These are phyloP conservation scores for Halenospora varia DNA, from an alignment of 495 filamentous ascomycete species.

Conservation along the genomic window DNA sequence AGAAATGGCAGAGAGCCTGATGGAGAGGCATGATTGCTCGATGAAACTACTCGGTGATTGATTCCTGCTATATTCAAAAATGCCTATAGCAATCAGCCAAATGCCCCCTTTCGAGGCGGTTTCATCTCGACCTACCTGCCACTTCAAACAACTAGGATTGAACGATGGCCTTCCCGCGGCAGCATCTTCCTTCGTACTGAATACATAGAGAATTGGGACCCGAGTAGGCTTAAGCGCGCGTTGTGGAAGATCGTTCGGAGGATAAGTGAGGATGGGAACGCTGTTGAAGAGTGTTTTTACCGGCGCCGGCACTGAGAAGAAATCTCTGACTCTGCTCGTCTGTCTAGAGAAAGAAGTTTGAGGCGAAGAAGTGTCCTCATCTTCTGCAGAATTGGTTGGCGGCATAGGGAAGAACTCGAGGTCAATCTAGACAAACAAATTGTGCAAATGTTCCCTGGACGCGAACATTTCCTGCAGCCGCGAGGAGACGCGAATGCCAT, in stretches of 20 bases:
- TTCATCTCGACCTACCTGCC: conserved; percentile 66
- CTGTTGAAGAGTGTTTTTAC: conserved; percentile 78
- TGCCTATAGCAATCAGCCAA: conserved; percentile 48
- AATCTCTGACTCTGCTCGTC: conserved; percentile 4
- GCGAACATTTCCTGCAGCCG: neutral
- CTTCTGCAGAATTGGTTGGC: neutral
- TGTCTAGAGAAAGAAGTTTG: conserved; percentile 3
- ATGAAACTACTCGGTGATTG: conserved; percentile 62
- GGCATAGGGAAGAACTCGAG: conserved; percentile 5
- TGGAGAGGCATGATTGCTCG: conserved; percentile 91
- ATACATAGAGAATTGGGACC: conserved; percentile 68
- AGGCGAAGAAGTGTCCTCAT: neutral
- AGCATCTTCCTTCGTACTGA: conserved; percentile 64
- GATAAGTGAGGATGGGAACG: conserved; percentile 76
- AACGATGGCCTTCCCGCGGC: conserved; percentile 65
- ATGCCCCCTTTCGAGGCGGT: neutral
- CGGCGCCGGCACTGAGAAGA: conserved; percentile 66
- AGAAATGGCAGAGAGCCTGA: conserved; percentile 86
- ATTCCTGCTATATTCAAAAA: conserved; percentile 77
- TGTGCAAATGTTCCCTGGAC: neutral
- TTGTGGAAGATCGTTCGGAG: conserved; percentile 71
- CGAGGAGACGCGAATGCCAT: neutral
- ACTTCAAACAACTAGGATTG: conserved; percentile 92
- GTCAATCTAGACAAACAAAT: neutral
- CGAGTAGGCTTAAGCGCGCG: conserved; percentile 52